phyloP scores from a whole-genome alignment of 495 filamentous ascomycete species.

The Staphylotrichum tortipilum region DNA sequence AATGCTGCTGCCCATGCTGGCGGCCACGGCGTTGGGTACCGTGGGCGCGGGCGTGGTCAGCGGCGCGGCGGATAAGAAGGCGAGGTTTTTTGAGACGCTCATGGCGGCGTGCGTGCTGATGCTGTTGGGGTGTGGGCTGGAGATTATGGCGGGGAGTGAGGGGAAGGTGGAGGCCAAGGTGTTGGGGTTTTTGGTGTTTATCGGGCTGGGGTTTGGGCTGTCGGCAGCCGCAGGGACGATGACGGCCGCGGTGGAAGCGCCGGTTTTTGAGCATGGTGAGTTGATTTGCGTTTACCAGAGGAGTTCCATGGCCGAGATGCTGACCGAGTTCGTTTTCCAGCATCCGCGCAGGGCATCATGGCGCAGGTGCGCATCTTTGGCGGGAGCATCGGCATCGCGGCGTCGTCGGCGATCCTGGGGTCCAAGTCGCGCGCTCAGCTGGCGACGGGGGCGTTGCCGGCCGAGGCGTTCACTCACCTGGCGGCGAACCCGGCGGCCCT shows the following conservation, averaged over 20 bases:
- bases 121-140: conserved; percentile 32
- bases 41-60: conserved; percentile 32
- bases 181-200: conserved; percentile 36
- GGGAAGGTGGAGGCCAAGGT: conserved; percentile 26
- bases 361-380: conserved; percentile 45
- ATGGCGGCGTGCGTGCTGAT: conserved; percentile 25
- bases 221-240: conserved; percentile 33
- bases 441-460: conserved; percentile 8
- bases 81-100: conserved; percentile 30
- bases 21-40: conserved; percentile 39
- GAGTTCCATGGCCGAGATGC: background rate
- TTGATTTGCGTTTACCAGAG: background rate
- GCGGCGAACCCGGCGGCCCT: conserved; percentile 4
- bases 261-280: conserved; percentile 32
- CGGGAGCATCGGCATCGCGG: conserved; percentile 45
- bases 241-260: conserved; percentile 24
- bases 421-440: conserved; percentile 20
- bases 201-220: conserved; percentile 41
- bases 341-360: conserved; percentile 43
- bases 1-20: conserved; percentile 51
- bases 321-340: conserved; percentile 14
- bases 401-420: conserved; percentile 38
- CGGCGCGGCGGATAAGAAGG: conserved; percentile 9
- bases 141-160: conserved; percentile 25
- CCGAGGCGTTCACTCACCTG: conserved; percentile 18